Evolutionary conservation across 1,284 basidiomycete species (phyloP).

Genomic region (Thelephora terrestris): DNA sequence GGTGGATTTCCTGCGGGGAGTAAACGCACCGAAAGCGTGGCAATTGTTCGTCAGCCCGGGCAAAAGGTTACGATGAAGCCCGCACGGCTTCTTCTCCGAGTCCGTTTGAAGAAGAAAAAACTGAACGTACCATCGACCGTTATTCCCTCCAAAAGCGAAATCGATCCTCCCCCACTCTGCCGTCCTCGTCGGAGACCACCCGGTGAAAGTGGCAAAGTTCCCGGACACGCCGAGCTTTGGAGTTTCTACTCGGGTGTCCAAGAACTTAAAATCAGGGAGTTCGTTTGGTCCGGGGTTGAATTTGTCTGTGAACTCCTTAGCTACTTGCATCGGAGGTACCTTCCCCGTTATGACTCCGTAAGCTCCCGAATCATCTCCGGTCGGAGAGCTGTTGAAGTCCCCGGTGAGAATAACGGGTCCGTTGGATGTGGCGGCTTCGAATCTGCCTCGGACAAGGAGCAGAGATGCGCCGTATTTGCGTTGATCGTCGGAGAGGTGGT

Average conservation of each 20-base stretch:
- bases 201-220: slow-evolving; percentile 47
- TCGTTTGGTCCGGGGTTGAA: slow-evolving; percentile 26
- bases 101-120: too few species aligned
- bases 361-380: slow-evolving; percentile 35
- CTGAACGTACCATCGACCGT: slow-evolving; percentile 36
- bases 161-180: slow-evolving; percentile 37
- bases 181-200: slow-evolving; percentile 33
- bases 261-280: slow-evolving; percentile 31
- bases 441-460: slow-evolving; percentile 37
- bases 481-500: slow-evolving; percentile 44
- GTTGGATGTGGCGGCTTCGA: slow-evolving; percentile 31
- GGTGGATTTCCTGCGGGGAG: slow-evolving; percentile 24
- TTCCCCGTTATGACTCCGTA: slow-evolving; percentile 41
- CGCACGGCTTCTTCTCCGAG: too few species aligned
- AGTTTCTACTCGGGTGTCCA: slow-evolving; percentile 34
- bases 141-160: slow-evolving; percentile 42
- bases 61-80: too few species aligned
- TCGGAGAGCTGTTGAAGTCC: slow-evolving; percentile 44
- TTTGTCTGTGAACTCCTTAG: slow-evolving; percentile 31
- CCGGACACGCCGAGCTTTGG: slow-evolving; percentile 34
- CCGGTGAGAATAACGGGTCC: slow-evolving; percentile 39
- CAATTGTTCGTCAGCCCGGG: not conserved
- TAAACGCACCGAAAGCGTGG: too few species aligned
- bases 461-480: slow-evolving; percentile 41
- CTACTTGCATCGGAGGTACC: slow-evolving; percentile 29